Evolutionary conservation across 2,329 filamentous ascomycete species (phyloP).

Genomic region (Fusarium algeriense): DNA sequence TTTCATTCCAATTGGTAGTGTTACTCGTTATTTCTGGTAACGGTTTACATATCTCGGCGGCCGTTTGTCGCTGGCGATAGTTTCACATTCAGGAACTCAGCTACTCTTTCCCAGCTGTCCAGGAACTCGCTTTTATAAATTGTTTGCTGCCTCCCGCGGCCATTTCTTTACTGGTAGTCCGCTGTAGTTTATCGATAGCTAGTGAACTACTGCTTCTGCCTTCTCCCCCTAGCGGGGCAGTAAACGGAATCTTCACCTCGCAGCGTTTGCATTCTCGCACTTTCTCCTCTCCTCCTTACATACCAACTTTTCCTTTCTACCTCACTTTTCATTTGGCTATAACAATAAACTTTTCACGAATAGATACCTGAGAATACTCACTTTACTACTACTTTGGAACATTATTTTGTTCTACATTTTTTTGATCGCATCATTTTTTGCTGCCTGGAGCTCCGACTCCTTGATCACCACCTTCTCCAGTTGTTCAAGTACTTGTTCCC

Average conservation of each 20-base stretch:
- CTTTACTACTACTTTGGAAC: not conserved
- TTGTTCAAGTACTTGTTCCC: not conserved
- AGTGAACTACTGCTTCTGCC: not conserved
- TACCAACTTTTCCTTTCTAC: not conserved
- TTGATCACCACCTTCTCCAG: not conserved
- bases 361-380: too few species aligned
- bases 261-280: not conserved
- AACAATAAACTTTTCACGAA: too few species aligned
- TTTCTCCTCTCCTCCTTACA: not conserved
- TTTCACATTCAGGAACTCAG: not conserved
- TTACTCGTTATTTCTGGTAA: not conserved
- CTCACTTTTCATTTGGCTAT: not conserved
- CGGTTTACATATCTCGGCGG: not conserved
- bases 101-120: not conserved
- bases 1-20: not conserved
- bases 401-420: constrained; percentile 11
- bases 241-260: not conserved
- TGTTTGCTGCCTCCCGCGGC: not conserved
- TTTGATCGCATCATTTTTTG: constrained; percentile 3
- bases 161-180: not conserved
- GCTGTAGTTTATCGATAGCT: not conserved
- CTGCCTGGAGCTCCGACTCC: not conserved
- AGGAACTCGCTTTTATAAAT: not conserved
- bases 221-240: not conserved
- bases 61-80: constrained; percentile 14